Evolutionary conservation across 345 rosid species (phyloP), one percentile per base, ranked within the genome.

Genomic region (Lagerstroemia speciosa): DNA sequence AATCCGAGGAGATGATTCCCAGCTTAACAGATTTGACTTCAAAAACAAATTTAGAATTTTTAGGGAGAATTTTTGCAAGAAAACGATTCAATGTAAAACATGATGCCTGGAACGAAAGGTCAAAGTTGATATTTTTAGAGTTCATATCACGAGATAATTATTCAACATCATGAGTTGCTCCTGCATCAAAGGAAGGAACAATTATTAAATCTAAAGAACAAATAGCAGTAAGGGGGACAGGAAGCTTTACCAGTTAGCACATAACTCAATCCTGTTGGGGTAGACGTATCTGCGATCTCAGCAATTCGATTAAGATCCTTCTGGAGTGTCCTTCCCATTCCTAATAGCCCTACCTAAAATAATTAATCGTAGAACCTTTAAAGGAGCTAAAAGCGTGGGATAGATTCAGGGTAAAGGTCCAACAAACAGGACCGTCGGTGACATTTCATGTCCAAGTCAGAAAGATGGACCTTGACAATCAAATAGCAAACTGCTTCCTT

Each of bases 261-360:
- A 69, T 81, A 91, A 78, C 89, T 82, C 68, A 91, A 73, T 70
- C 97, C 99, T 78, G 80, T 81, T 6, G 99, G 72, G n/a, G 92
- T 84, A 63, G 99, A 91, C 64, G 99, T 94, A 75, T 91, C 95
- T 20, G 97, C 93, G 75, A 43, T 68, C 73, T 88, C 86, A 17
- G 99, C 99, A 52, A 94, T 91, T 65, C 78, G 81, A 80, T 94
- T 86, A 55, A 91, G 90, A 80, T 94, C 95, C 72, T 67, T 82
- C 66, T 91, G 97, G 55, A 94, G 86, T 33, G 97, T 62, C 65
- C 87, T 84, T 22, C 88, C 99, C 83, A 84, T 77, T 63, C 99
- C 99, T 75, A 89, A 73, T 83, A 94, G 77, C 62, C 93, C 97
- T 73, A 91, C 96, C 97, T 91, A 75, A 46, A 41, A 63, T 41